Evolutionary conservation across 1,139 yeast genomes (phyloP).

Genomic region (Suhomyces coccinellae): DNA sequence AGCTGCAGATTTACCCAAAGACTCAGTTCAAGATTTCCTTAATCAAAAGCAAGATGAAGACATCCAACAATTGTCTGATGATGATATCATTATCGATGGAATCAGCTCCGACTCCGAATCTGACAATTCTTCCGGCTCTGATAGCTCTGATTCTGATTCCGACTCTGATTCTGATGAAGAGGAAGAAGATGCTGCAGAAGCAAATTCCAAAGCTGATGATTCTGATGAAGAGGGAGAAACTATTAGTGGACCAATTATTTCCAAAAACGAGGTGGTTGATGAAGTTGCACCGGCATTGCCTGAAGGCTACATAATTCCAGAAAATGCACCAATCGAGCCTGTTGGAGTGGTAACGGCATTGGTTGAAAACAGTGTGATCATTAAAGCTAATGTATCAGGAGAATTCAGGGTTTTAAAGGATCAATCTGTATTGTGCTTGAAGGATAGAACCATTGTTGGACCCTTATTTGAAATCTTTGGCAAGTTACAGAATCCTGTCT

Average conservation of each 20-base stretch:
- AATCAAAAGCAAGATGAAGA: constrained; percentile 14
- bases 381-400: constrained; percentile 78
- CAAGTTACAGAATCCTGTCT: constrained; percentile 78
- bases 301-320: constrained; percentile 58
- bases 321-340: constrained; percentile 63
- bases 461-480: constrained; percentile 90
- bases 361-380: constrained; percentile 70
- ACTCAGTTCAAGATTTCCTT: constrained; percentile 8
- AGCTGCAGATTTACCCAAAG: neutral
- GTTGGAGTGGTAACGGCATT: constrained; percentile 72
- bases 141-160: constrained; percentile 15
- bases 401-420: constrained; percentile 84
- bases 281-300: constrained; percentile 73
- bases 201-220: constrained; percentile 22
- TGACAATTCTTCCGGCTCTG: constrained; percentile 17
- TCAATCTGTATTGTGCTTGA: constrained; percentile 76
- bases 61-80: constrained; percentile 21
- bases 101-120: constrained; percentile 21
- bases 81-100: constrained; percentile 22
- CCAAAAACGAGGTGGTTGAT: constrained; percentile 74
- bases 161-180: constrained; percentile 24
- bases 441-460: constrained; percentile 74
- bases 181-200: constrained; percentile 22
- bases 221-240: constrained; percentile 49
- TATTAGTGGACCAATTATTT: constrained; percentile 58